Evolutionary conservation across 2,329 filamentous ascomycete genomes (phyloP).

Genomic region (Colletotrichum gloeosporioides): DNA sequence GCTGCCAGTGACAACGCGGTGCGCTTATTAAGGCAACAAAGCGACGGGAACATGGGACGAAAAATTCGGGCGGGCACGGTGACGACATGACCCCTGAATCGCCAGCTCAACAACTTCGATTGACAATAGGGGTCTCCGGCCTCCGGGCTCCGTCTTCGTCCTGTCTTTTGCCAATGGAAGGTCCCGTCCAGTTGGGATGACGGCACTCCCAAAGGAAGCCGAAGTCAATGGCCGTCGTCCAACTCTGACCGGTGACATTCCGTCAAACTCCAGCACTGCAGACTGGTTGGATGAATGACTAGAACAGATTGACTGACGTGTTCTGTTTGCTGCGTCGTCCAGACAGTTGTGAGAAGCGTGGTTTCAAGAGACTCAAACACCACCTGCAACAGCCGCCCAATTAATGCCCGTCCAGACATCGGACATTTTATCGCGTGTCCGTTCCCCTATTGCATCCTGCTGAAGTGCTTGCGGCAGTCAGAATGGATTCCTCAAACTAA

Average conservation of each 20-base stretch:
- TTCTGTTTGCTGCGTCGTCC: background rate
- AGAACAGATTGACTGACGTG: background rate
- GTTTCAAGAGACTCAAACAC: background rate
- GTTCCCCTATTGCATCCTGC: background rate
- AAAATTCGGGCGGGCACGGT: background rate
- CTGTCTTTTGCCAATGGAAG: background rate
- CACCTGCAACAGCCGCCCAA: background rate
- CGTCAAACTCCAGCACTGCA: background rate
- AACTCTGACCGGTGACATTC: background rate
- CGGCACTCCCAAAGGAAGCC: background rate
- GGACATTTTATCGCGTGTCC: background rate
- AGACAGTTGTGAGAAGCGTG: background rate
- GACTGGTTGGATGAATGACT: background rate
- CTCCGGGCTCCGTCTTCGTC: background rate
- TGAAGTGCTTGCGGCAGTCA: background rate
- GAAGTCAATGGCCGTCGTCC: background rate
- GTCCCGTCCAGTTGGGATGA: background rate
- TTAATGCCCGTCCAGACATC: background rate
- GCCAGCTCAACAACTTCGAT: background rate
- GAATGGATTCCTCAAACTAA: background rate
- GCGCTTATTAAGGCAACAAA: background rate
- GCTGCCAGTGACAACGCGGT: background rate
- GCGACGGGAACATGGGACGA: background rate
- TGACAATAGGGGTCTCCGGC: background rate
- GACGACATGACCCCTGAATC: background rate